Evolutionary conservation across 192 early-diverging fungal species (phyloP).

Genomic region (Podila horticola): DNA sequence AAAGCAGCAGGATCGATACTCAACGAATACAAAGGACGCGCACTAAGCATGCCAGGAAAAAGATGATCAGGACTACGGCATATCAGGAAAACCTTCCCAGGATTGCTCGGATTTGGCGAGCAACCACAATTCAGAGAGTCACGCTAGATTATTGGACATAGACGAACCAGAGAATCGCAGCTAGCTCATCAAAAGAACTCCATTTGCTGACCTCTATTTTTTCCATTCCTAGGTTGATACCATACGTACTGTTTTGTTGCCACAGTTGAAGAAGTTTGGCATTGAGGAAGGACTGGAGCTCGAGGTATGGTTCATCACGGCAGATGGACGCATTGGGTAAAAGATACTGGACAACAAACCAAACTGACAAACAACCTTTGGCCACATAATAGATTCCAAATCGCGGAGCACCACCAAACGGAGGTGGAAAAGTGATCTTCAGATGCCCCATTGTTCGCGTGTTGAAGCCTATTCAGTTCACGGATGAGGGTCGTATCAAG

Average conservation of each 20-base stretch:
- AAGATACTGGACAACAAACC: neutral
- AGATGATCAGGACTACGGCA: no score
- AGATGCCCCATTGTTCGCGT: slow-evolving; percentile 82
- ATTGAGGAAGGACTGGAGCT: slow-evolving; percentile 86
- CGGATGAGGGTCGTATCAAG: slow-evolving; percentile 88
- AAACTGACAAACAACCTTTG: neutral
- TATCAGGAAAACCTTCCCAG: no score
- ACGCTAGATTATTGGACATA: no score
- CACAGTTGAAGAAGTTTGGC: slow-evolving; percentile 87
- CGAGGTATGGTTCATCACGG: slow-evolving; percentile 59
- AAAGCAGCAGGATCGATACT: no score
- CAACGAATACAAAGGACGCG: no score
- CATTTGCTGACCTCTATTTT: no score
- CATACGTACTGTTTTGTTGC: slow-evolving; percentile 89
- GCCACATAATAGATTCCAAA: slow-evolving; percentile 71
- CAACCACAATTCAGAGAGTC: no score
- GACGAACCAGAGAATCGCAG: no score
- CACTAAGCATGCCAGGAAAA: no score
- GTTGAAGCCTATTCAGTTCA: slow-evolving; percentile 83
- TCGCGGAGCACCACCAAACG: slow-evolving; percentile 90
- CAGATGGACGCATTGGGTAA: neutral
- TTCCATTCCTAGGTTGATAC: slow-evolving; percentile 74
- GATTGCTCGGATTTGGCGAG: no score
- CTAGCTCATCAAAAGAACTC: no score
- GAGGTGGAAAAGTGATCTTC: slow-evolving; percentile 93